These are phyloP conservation scores for Clitopilus passeckerianus DNA, from an alignment of 768 basidiomycete genomes.

Conservation along the genomic window DNA sequence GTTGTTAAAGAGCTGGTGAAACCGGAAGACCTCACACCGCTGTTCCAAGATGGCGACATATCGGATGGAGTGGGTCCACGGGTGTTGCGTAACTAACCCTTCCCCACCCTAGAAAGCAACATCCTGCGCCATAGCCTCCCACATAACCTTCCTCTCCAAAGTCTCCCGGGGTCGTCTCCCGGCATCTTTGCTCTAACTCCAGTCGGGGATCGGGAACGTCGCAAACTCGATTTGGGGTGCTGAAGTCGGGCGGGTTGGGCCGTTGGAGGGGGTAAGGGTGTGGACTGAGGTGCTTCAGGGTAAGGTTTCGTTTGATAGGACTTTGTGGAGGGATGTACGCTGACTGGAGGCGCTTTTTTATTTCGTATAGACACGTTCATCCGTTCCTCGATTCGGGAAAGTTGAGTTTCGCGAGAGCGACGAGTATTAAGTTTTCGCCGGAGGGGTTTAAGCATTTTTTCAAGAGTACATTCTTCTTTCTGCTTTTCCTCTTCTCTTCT, in stretches of 20 bases:
- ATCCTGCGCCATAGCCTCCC: slow-evolving; percentile 23
- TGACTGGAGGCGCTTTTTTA: too few relatives aligned
- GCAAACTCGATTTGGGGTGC: slow-evolving; percentile 45
- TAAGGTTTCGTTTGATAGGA: too few relatives aligned
- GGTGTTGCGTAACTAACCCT: slow-evolving; percentile 42
- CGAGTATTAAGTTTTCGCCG: not conserved
- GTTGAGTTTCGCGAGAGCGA: not conserved
- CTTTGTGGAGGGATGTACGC: too few relatives aligned
- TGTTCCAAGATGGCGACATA: slow-evolving; percentile 42
- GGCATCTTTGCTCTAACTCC: slow-evolving; percentile 35
- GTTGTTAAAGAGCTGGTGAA: slow-evolving; percentile 27
- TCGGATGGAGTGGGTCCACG: slow-evolving; percentile 48
- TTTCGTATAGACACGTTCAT: slow-evolving; percentile 43
- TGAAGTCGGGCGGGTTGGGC: slow-evolving; percentile 42
- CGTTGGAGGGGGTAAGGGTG: slow-evolving; percentile 43
- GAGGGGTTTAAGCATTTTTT: slow-evolving; percentile 34
- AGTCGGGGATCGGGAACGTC: slow-evolving; percentile 45
- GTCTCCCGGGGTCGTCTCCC: slow-evolving; percentile 36
- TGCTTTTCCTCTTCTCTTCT: not conserved
- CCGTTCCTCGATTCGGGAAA: slow-evolving; percentile 39
- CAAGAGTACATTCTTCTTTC: slow-evolving; percentile 21
- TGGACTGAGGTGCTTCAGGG: slow-evolving; percentile 47
- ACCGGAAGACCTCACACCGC: slow-evolving; percentile 32
- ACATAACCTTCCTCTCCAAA: slow-evolving; percentile 41
- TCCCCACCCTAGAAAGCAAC: too few relatives aligned